Percentiles rank a stretch among this genome's conserved stretches.
Conservation (phyloP, 495 filamentous ascomycete genomes). For the Aspergillus indologenus region DNA sequence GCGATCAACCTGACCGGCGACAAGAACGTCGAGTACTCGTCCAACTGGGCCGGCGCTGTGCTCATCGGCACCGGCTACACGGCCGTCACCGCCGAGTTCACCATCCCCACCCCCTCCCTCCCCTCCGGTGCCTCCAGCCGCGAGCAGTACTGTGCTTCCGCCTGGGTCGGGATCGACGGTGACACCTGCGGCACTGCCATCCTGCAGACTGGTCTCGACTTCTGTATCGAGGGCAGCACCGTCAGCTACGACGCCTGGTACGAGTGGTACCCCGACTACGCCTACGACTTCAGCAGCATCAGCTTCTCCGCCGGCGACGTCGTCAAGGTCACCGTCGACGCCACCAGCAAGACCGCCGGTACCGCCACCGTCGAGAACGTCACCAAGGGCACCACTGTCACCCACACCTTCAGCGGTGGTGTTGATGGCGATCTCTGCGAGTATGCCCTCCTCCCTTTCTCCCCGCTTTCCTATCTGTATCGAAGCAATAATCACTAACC, state of each 20-base stretch:
- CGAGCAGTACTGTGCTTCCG: constrained; percentile 43
- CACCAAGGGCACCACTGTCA: constrained; percentile 32
- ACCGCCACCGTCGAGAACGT: constrained; percentile 48
- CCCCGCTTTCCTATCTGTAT: too few relatives aligned
- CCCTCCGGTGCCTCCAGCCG: constrained; percentile 35
- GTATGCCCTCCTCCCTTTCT: background rate
- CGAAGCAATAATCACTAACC: background rate
- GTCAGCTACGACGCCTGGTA: constrained; percentile 7
- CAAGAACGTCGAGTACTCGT: constrained; percentile 37
- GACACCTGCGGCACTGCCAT: constrained; percentile 44
- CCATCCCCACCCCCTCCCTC: constrained; percentile 44
- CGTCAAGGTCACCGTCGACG: constrained; percentile 48
- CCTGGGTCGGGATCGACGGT: constrained; percentile 56
- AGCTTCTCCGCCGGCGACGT: constrained; percentile 47
- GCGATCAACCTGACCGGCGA: constrained; percentile 19
- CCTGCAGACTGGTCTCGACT: constrained; percentile 5
- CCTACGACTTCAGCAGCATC: constrained; percentile 48
- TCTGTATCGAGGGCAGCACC: constrained; percentile 3
- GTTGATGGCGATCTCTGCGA: constrained; percentile 19
- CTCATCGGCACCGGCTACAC: constrained; percentile 42
- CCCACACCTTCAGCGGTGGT: constrained; percentile 6
- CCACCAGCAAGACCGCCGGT: constrained; percentile 40
- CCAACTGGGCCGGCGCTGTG: constrained; percentile 54
- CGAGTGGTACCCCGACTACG: constrained; percentile 13
- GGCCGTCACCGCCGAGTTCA: constrained; percentile 45